Percentiles rank a stretch among this genome's conserved stretches.
Evolutionary conservation across 257 asterid genomes (phyloP).

Genomic region (Cruciata laevipes): DNA sequence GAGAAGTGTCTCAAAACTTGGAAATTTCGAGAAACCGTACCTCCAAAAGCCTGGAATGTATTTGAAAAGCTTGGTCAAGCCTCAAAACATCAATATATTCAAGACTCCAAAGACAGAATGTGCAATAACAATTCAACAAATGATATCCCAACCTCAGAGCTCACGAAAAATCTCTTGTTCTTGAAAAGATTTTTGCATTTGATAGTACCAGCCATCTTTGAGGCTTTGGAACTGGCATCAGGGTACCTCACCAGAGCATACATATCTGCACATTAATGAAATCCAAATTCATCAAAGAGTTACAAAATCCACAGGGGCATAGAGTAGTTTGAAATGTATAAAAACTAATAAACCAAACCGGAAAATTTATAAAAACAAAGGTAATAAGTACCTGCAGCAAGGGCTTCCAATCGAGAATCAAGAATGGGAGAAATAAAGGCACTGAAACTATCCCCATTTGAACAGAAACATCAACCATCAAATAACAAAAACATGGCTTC

Average conservation of each 20-base stretch:
- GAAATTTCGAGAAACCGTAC: slow-evolving; percentile 89
- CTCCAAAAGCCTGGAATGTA: slow-evolving; percentile 79
- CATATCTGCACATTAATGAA: slow-evolving; percentile 53
- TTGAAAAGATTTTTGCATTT: slow-evolving; percentile 70
- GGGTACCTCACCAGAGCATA: slow-evolving; percentile 83
- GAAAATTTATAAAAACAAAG: not conserved
- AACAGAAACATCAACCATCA: not conserved
- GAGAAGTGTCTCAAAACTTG: no score
- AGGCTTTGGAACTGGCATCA: slow-evolving; percentile 51
- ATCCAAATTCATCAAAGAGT: not conserved
- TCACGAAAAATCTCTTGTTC: slow-evolving; percentile 66
- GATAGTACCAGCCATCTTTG: slow-evolving; percentile 39
- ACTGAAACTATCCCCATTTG: slow-evolving; percentile 54
- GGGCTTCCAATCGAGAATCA: slow-evolving; percentile 77
- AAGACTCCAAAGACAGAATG: no score
- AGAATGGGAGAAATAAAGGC: slow-evolving; percentile 93
- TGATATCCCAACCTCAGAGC: slow-evolving; percentile 66
- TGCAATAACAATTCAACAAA: not conserved
- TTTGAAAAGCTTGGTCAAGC: not conserved
- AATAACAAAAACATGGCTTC: not conserved
- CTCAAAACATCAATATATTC: not conserved
- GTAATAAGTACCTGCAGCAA: slow-evolving; percentile 63
- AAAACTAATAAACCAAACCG: no score
- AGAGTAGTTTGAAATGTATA: no score
- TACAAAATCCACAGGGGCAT: no score